Evolutionary conservation across 106 monocot species (phyloP).

Genomic region (Acorus gramineus): DNA sequence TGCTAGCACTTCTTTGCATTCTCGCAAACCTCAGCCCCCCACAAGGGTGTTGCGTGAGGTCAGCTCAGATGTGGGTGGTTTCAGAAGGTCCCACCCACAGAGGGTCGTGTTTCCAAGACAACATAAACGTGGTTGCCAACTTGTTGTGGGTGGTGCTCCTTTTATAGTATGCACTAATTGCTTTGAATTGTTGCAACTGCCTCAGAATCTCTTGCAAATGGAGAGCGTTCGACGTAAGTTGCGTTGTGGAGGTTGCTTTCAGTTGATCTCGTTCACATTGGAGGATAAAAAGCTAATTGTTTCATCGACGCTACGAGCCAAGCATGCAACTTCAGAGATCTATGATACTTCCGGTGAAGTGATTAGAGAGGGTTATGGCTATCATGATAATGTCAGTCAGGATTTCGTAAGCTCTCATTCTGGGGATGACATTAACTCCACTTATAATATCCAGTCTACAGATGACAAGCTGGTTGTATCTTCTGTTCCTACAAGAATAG

Average conservation of each 20-base stretch:
- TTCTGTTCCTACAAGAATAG: conserved; percentile 35
- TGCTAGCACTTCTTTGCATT: conserved; percentile 19
- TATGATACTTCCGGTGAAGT: conserved; percentile 5
- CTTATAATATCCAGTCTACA: conserved; percentile 13
- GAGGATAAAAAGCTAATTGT: conserved; percentile 44
- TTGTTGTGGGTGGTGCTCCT: conserved; percentile 68
- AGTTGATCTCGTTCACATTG: conserved; percentile 44
- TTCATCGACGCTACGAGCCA: conserved; percentile 10
- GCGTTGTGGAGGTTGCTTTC: conserved; percentile 71
- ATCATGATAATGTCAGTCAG: conserved; percentile 9
- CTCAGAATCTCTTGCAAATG: conserved; percentile 20
- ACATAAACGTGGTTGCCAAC: conserved; percentile 36
- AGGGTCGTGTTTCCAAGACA: conserved; percentile 26
- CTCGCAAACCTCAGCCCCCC: conserved; percentile 16
- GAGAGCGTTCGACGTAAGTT: conserved; percentile 40
- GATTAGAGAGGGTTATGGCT: conserved; percentile 4
- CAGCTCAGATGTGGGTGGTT: too few species aligned
- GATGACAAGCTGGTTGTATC: conserved; percentile 56
- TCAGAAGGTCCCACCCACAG: not conserved
- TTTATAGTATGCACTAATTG: conserved; percentile 76
- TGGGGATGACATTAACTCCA: conserved; percentile 20
- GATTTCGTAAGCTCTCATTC: conserved; percentile 15
- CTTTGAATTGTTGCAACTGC: conserved; percentile 64
- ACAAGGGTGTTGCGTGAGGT: too few species aligned
- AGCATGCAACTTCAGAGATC: conserved; percentile 12